Base-by-base conservation (phyloP, 2,329 filamentous ascomycete species). In the Alternaria sp. region DNA sequence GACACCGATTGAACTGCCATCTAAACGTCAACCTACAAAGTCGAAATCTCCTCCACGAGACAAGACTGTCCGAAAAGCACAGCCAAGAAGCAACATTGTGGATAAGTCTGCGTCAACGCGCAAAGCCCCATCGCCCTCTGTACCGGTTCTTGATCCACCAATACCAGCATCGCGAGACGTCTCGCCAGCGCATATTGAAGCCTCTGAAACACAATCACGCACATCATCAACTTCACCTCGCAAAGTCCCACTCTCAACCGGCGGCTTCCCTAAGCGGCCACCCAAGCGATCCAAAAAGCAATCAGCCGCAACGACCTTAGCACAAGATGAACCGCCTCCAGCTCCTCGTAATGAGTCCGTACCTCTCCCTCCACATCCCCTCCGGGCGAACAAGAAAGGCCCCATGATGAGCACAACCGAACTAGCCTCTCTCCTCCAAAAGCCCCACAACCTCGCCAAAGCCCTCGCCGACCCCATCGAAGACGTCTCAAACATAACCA, bases 371-470 rank as follows among this genome's bases (percentile, higher is more conserved):
- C 70, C 70, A 7, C 70, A 73, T 46, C 69, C 72, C 1, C 55
- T 71, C 1, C 57, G 62, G 11, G 61, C 70, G 19, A 68, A 63
- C 10, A 72, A 67, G 25, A 66, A 66, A 21, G 70, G 67, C 0
- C 70, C 69, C 2, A 26, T 73, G 9, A 74, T 77, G 72, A 77
- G 56, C 17, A 77, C 74, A 1, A 74, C 69, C 3, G 72, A 77
- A 62, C 71, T 75, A 0, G 72, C 75, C 8, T 64, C 70, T 3
- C 65, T 74, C 8, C 64, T 76, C 8, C 69, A 73, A 19, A 69
- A 70, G 25, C 57, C 69, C 1, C 64, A 64, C 25, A 71, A 66
- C 64, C 40, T 61, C 55, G 17, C 61, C 57, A 56, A 71, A 66
- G 46, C 57, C 2, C 25, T 64, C 10, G 28, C 71, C 3, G 73